Conservation (phyloP, 1,284 basidiomycete genomes). For the Cryptococcus sp. region DNA sequence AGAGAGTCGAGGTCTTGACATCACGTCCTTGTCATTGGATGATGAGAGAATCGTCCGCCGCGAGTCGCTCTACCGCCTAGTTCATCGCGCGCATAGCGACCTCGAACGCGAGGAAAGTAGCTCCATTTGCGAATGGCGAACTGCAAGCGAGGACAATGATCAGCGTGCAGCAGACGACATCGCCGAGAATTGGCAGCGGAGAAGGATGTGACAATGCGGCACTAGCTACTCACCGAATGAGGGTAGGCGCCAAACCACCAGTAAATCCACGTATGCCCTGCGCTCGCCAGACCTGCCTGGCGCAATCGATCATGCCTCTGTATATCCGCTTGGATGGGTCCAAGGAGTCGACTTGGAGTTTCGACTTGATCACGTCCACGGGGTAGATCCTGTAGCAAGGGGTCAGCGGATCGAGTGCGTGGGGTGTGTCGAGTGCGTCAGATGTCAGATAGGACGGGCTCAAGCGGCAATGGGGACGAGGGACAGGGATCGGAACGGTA, state of each 20-base stretch:
- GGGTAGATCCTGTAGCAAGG: conserved; percentile 69
- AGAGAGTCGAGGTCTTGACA: not conserved
- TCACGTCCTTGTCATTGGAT: no score
- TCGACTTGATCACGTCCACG: conserved; percentile 91
- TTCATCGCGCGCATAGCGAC: conserved; percentile 63
- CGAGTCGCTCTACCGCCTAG: conserved; percentile 3
- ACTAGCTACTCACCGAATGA: conserved; percentile 70
- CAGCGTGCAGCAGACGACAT: no score
- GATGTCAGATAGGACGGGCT: no score
- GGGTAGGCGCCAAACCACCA: conserved; percentile 83
- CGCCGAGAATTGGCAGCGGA: not conserved
- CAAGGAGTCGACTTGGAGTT: conserved; percentile 92
- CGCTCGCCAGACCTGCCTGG: conserved; percentile 73
- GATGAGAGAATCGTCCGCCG: no score
- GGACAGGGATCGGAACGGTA: no score
- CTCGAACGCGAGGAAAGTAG: conserved; percentile 91
- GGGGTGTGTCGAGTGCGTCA: not conserved
- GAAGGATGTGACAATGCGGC: not conserved
- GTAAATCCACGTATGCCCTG: conserved; percentile 86
- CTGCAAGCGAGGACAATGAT: conserved; percentile 12
- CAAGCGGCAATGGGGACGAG: no score
- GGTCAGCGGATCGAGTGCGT: not conserved
- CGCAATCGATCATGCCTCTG: conserved; percentile 76
- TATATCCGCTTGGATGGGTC: conserved; percentile 73
- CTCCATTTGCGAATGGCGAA: conserved; percentile 71